These are phyloP conservation scores for Pyrus bretschneideri DNA, from an alignment of 306 rosid genomes.

Conservation along the genomic window DNA sequence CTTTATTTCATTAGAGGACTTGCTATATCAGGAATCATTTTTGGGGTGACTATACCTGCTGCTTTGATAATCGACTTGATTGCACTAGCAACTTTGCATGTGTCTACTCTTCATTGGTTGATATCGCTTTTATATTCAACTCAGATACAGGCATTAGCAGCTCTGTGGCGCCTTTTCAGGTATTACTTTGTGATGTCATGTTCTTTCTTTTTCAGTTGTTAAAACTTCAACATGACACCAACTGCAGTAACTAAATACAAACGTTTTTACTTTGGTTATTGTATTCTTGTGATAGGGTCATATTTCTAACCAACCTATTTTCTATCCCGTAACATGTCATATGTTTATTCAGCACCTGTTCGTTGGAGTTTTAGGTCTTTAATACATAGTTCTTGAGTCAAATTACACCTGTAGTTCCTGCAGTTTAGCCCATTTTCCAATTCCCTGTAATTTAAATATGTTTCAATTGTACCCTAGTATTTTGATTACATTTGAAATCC, in stretches of 20 bases:
- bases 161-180: constrained; percentile 98
- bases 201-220: neutral
- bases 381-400: neutral
- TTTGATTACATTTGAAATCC: neutral
- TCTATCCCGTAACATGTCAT: neutral
- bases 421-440: neutral
- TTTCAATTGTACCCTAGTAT: neutral
- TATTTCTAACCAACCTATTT: neutral
- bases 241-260: too few species aligned
- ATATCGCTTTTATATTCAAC: constrained; percentile 79
- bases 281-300: neutral
- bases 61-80: constrained; percentile 68
- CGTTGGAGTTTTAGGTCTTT: neutral
- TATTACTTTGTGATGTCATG: constrained; percentile 21
- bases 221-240: too few species aligned
- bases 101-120: constrained; percentile 78
- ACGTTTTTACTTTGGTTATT: neutral
- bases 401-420: neutral
- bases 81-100: constrained; percentile 55
- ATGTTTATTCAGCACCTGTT: neutral
- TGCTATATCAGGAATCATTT: constrained; percentile 68
- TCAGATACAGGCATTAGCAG: constrained; percentile 78
- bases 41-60: constrained; percentile 72
- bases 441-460: neutral
- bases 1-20: constrained; percentile 55